Percentiles rank a stretch among this genome's conserved stretches.
Conservation (phyloP, 306 rosid genomes). For the Rosa rugosa region DNA sequence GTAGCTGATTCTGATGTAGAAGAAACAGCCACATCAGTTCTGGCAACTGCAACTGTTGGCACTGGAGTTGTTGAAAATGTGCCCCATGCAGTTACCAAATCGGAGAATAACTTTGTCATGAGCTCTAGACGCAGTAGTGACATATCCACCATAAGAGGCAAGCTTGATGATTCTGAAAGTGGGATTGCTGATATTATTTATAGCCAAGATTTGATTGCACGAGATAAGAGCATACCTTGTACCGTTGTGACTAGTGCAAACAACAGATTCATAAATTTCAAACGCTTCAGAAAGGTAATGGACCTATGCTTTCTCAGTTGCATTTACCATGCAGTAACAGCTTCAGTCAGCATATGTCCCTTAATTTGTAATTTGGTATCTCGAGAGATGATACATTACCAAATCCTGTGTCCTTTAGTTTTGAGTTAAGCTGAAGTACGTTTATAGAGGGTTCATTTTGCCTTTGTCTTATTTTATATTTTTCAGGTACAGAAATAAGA, state of each 20-base stretch:
- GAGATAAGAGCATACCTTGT: constrained; percentile 34
- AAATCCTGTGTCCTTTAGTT: not conserved
- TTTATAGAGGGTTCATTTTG: not conserved
- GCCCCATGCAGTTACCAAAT: constrained; percentile 15
- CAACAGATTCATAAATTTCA: constrained; percentile 56
- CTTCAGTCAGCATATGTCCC: not conserved
- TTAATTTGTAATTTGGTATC: not conserved
- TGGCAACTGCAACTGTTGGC: constrained; percentile 30
- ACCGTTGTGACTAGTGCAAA: constrained; percentile 32
- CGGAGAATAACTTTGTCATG: constrained; percentile 21
- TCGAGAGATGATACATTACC: not conserved
- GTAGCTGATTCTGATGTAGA: constrained; percentile 87
- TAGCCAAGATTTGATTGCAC: constrained; percentile 64
- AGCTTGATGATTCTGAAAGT: constrained; percentile 46
- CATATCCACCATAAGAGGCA: constrained; percentile 42
- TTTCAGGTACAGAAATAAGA: not conserved
- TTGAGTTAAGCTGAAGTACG: not conserved
- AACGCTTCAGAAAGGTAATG: constrained; percentile 78
- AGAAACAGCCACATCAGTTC: constrained; percentile 64
- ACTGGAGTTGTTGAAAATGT: constrained; percentile 28
- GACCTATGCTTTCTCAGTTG: constrained; percentile 23
- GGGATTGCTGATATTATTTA: constrained; percentile 50
- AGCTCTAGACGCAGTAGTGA: constrained; percentile 32
- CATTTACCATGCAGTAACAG: not conserved
- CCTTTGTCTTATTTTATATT: not conserved